phyloP scores from a whole-genome alignment of 116 monocot species.

The Phalaenopsis hybrid region DNA sequence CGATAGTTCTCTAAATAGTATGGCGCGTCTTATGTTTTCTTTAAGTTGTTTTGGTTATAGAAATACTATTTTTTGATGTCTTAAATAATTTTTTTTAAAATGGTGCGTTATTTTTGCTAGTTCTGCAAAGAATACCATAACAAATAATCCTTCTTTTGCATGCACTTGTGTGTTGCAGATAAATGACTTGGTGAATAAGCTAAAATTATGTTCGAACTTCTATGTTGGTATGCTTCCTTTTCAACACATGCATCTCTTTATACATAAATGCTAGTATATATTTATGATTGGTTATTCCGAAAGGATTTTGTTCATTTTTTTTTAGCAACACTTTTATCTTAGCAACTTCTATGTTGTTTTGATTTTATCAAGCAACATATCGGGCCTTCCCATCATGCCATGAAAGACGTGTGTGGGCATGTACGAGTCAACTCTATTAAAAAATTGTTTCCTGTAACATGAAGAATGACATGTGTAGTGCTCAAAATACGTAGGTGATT shows the following conservation, averaged over 20 bases:
- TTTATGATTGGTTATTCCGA: too few species aligned
- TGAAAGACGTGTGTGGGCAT: too few species aligned
- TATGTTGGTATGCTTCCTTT: slow-evolving; percentile 45
- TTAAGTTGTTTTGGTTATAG: not conserved
- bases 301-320: too few species aligned
- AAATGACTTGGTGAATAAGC: slow-evolving; percentile 40
- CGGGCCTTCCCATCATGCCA: too few species aligned
- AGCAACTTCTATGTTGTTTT: too few species aligned
- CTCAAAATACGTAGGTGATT: too few species aligned
- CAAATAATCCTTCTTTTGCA: not conserved
- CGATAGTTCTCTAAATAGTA: not conserved
- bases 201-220: slow-evolving; percentile 46
- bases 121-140: not conserved
- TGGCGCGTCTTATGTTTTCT: slow-evolving; percentile 1
- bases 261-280: not conserved
- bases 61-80: not conserved
- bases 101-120: not conserved
- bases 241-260: not conserved
- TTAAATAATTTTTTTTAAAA: not conserved
- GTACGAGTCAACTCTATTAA: too few species aligned
- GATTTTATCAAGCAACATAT: too few species aligned
- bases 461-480: too few species aligned
- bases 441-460: too few species aligned
- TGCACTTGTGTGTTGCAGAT: slow-evolving; percentile 31
- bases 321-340: too few species aligned